Percentiles rank a stretch among this genome's conserved stretches.
Conservation (phyloP, 1,284 basidiomycete species). For the Pyrrhoderma lamaoense region DNA sequence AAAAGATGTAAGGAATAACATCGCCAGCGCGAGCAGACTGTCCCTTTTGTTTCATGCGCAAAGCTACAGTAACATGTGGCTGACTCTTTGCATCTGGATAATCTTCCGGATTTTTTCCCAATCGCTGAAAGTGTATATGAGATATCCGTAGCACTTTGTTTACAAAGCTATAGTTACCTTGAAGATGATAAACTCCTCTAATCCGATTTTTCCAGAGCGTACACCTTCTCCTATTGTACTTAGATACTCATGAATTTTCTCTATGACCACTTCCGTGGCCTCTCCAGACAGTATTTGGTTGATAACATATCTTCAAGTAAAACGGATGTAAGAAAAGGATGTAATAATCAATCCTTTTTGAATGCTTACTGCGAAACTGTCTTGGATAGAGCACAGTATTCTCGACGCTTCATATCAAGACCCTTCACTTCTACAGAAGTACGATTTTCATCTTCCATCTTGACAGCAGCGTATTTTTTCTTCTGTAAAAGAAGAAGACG, state of each 20-base stretch:
- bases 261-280: slow-evolving; percentile 82
- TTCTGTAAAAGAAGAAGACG: slow-evolving; percentile 92
- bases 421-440: slow-evolving; percentile 91
- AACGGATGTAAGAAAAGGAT: background rate
- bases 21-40: slow-evolving; percentile 79
- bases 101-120: slow-evolving; percentile 92
- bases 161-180: slow-evolving; percentile 47
- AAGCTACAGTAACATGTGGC: slow-evolving; percentile 95
- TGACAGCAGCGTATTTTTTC: slow-evolving; percentile 98
- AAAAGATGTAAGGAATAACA: slow-evolving; percentile 96
- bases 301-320: slow-evolving; percentile 70
- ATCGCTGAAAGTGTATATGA: slow-evolving; percentile 45
- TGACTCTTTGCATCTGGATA: slow-evolving; percentile 94
- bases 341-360: background rate
- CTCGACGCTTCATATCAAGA: slow-evolving; percentile 97
- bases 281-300: slow-evolving; percentile 91
- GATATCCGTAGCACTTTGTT: background rate
- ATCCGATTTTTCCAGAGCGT: slow-evolving; percentile 64
- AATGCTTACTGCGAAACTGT: slow-evolving; percentile 77
- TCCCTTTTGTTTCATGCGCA: slow-evolving; percentile 85
- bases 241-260: slow-evolving; percentile 91
- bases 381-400: slow-evolving; percentile 91
- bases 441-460: slow-evolving; percentile 74
- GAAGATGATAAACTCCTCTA: slow-evolving; percentile 93
- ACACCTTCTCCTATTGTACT: slow-evolving; percentile 69